Percentiles rank a stretch among this genome's conserved stretches.
Conservation (phyloP, 2,329 filamentous ascomycete genomes). For the Leptographium galeiforme region DNA sequence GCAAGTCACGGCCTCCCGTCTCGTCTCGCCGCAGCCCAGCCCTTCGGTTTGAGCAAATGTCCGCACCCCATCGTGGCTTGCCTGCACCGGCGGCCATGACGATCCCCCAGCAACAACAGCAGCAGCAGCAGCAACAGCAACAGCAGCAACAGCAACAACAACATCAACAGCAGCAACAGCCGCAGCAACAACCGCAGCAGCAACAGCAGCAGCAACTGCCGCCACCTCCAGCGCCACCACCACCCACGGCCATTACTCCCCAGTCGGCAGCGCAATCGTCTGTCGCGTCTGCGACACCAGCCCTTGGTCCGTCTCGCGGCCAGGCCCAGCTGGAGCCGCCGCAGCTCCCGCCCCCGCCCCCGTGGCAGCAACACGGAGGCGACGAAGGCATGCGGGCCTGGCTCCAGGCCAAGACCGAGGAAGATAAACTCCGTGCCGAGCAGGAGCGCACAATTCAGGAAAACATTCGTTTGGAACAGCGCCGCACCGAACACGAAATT, state of each 20-base stretch:
- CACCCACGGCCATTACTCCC: background rate
- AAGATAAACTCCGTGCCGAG: conserved; percentile 60
- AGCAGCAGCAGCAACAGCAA: conserved; percentile 18
- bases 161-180: conserved; percentile 18
- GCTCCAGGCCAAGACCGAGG: conserved; percentile 58
- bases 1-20: conserved; percentile 25
- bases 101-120: conserved; percentile 34
- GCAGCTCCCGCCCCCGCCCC: conserved; percentile 10
- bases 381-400: conserved; percentile 62
- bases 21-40: conserved; percentile 34
- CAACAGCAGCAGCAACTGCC: conserved; percentile 18
- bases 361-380: conserved; percentile 34
- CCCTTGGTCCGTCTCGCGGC: background rate
- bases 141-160: conserved; percentile 16
- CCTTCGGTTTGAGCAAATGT: conserved; percentile 43
- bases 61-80: conserved; percentile 54
- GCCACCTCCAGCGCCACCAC: background rate
- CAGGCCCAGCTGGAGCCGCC: background rate
- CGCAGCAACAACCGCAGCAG: conserved; percentile 16
- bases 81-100: conserved; percentile 55
- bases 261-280: background rate
- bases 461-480: conserved; percentile 54
- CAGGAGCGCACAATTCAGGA: conserved; percentile 58
- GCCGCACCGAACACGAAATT: conserved; percentile 61
- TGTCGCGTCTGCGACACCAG: background rate